Conservation (phyloP, 495 filamentous ascomycete genomes). For the Aspergillus steynii region DNA sequence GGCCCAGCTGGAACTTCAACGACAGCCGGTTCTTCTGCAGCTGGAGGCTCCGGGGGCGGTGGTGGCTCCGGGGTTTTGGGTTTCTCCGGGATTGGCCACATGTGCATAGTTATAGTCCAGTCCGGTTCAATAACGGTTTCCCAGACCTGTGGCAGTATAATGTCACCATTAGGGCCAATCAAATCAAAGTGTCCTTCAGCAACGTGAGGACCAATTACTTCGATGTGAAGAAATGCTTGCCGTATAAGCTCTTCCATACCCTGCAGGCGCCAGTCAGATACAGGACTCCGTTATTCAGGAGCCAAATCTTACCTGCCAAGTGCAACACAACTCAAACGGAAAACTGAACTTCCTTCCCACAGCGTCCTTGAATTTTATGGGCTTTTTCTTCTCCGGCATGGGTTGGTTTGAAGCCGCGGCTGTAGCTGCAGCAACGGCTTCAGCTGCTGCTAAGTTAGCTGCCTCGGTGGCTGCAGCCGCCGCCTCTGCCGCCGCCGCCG, state of each 20-base stretch:
- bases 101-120: slow-evolving; percentile 91
- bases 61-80: slow-evolving; percentile 45
- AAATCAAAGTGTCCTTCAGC: slow-evolving; percentile 85
- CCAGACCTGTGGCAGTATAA: slow-evolving; percentile 86
- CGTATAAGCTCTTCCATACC: slow-evolving; percentile 86
- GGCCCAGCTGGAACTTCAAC: slow-evolving; percentile 24
- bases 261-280: slow-evolving; percentile 40
- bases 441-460: slow-evolving; percentile 26
- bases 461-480: slow-evolving; percentile 23
- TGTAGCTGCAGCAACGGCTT: slow-evolving; percentile 30
- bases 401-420: slow-evolving; percentile 29
- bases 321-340: slow-evolving; percentile 75
- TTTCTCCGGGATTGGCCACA: slow-evolving; percentile 86
- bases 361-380: slow-evolving; percentile 84
- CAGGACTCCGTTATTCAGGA: background rate
- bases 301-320: slow-evolving; percentile 66
- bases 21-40: slow-evolving; percentile 24
- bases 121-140: slow-evolving; percentile 83
- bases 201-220: slow-evolving; percentile 78
- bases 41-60: slow-evolving; percentile 25
- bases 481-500: slow-evolving; percentile 27
- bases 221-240: slow-evolving; percentile 84
- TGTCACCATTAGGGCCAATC: slow-evolving; percentile 79
- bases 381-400: slow-evolving; percentile 54
- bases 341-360: slow-evolving; percentile 86